A percentile compares a stretch with the other conserved stretches of the same genome.
Evolutionary conservation across 2,329 filamentous ascomycete genomes (phyloP).

Genomic region (Calonectria hawksworthii): DNA sequence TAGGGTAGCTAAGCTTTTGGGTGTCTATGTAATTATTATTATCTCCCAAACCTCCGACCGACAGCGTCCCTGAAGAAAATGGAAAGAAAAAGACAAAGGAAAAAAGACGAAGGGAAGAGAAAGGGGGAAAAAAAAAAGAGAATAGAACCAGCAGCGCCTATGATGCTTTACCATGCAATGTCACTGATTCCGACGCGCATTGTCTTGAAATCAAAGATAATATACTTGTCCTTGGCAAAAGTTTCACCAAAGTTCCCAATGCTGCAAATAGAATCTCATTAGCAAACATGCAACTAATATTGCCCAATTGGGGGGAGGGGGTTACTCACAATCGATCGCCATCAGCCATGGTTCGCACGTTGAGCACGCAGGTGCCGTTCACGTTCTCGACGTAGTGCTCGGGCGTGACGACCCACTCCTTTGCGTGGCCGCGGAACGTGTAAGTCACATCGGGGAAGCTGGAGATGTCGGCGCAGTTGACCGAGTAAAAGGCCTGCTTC

Average conservation of each 20-base stretch:
- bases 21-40: conserved; percentile 9
- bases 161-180: conserved; percentile 6
- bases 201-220: conserved; percentile 23
- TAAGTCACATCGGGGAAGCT: conserved; percentile 13
- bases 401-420: conserved; percentile 21
- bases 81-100: background rate
- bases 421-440: conserved; percentile 11
- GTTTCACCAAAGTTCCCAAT: conserved; percentile 28
- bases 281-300: background rate
- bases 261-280: background rate
- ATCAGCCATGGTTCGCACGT: conserved; percentile 19
- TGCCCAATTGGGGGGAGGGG: background rate
- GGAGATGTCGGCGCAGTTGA: conserved; percentile 14
- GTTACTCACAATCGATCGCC: conserved; percentile 16
- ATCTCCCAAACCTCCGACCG: background rate
- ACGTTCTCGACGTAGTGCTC: conserved; percentile 23
- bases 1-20: background rate
- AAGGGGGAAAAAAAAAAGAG: background rate
- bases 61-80: background rate
- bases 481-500: conserved; percentile 15
- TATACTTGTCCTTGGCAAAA: conserved; percentile 29
- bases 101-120: background rate
- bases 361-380: conserved; percentile 19
- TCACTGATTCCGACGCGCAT: conserved; percentile 26
- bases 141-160: too few species aligned